These are phyloP conservation scores for Ottelia alismoides DNA, from an alignment of 106 monocot species.

Conservation along the genomic window DNA sequence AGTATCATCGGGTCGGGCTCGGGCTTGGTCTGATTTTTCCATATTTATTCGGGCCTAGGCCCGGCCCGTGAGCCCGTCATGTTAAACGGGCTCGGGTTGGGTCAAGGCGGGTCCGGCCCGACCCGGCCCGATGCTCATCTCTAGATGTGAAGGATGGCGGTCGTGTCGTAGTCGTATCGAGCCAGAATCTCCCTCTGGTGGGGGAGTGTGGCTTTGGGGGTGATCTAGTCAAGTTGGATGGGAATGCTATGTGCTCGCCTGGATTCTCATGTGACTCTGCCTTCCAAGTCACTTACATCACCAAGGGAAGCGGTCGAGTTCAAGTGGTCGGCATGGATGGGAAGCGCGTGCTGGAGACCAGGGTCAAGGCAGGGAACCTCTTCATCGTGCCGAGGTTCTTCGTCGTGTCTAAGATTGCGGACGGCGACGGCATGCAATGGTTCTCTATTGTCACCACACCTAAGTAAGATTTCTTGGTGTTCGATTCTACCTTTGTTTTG, in stretches of 20 bases:
- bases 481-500: no score
- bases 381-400: constrained; percentile 85
- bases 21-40: no score
- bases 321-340: constrained; percentile 74
- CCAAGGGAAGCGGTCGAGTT: constrained; percentile 55
- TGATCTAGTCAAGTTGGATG: constrained; percentile 58
- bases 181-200: constrained; percentile 63
- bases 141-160: constrained; percentile 65
- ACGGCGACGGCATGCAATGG: constrained; percentile 57
- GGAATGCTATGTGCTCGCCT: constrained; percentile 69
- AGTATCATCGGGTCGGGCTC: constrained; percentile 34
- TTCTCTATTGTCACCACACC: constrained; percentile 86
- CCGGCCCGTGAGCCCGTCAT: no score
- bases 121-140: constrained; percentile 67
- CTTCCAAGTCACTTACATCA: constrained; percentile 67
- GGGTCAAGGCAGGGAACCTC: constrained; percentile 34
- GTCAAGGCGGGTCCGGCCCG: constrained; percentile 33
- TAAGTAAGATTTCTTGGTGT: no score
- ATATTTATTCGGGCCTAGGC: no score
- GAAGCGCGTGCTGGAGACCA: constrained; percentile 56
- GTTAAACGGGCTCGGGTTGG: constrained; percentile 42
- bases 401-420: constrained; percentile 85
- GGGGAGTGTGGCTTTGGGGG: constrained; percentile 66
- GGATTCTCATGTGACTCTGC: constrained; percentile 82
- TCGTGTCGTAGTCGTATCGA: constrained; percentile 80